Evolutionary conservation across 2,329 filamentous ascomycete genomes (phyloP).

Genomic region (Monosporascus ibericus): DNA sequence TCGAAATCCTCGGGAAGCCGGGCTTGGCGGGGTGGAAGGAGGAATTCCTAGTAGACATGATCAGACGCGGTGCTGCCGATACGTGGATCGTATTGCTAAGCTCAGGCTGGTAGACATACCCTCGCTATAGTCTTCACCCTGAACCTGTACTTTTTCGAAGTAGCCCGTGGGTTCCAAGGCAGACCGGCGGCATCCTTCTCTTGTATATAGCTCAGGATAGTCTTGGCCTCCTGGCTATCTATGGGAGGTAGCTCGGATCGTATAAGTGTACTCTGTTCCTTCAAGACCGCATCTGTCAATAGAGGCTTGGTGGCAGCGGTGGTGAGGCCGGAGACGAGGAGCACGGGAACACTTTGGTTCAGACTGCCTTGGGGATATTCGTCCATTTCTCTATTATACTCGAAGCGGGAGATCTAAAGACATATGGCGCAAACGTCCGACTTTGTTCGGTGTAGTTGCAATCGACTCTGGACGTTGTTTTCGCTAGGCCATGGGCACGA

Average conservation of each 20-base stretch:
- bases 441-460: background rate
- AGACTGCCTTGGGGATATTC: slow-evolving; percentile 74
- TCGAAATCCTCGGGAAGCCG: slow-evolving; percentile 46
- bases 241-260: slow-evolving; percentile 66
- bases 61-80: slow-evolving; percentile 10
- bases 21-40: slow-evolving; percentile 53
- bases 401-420: slow-evolving; percentile 8
- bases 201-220: slow-evolving; percentile 60
- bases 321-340: slow-evolving; percentile 74
- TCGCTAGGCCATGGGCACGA: background rate
- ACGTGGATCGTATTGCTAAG: background rate
- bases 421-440: slow-evolving; percentile 4
- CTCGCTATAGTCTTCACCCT: slow-evolving; percentile 70
- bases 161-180: slow-evolving; percentile 61
- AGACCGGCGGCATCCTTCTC: slow-evolving; percentile 57
- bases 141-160: slow-evolving; percentile 51
- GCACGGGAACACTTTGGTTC: slow-evolving; percentile 78
- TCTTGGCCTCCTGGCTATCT: slow-evolving; percentile 56
- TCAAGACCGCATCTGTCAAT: slow-evolving; percentile 43
- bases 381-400: slow-evolving; percentile 52
- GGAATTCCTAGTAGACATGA: slow-evolving; percentile 37
- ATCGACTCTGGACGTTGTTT: background rate
- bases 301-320: slow-evolving; percentile 33
- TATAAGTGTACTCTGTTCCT: slow-evolving; percentile 55
- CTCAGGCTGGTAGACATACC: slow-evolving; percentile 50